Conservation (phyloP, 225 moss, liverwort and hornwort genomes). For the Thuidium tamariscinum region DNA sequence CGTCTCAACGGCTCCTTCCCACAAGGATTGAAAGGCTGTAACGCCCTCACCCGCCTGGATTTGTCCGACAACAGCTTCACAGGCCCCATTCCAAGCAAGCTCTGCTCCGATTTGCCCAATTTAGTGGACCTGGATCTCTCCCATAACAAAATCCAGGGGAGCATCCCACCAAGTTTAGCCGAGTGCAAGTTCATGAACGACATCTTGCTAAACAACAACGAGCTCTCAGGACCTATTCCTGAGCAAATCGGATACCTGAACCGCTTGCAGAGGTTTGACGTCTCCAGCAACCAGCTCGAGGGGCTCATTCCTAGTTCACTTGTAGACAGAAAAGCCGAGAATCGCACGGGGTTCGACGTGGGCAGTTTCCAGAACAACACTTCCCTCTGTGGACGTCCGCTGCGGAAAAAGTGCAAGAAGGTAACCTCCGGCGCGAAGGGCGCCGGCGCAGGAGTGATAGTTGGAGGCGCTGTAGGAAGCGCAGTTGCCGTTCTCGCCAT, state of each 20-base stretch:
- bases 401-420: constrained; percentile 27
- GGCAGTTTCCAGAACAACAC: constrained; percentile 42
- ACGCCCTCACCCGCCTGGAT: constrained; percentile 49
- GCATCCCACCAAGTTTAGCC: constrained; percentile 45
- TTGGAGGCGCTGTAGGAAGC: constrained; percentile 71
- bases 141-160: constrained; percentile 38
- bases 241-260: constrained; percentile 41
- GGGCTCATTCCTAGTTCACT: constrained; percentile 42
- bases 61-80: constrained; percentile 64
- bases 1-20: constrained; percentile 61
- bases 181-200: constrained; percentile 61
- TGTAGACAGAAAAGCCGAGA: constrained; percentile 21
- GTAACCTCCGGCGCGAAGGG: not conserved
- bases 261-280: constrained; percentile 56
- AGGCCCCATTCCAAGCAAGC: constrained; percentile 55
- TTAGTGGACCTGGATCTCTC: constrained; percentile 51
- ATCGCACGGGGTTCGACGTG: constrained; percentile 31
- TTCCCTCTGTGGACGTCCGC: constrained; percentile 49
- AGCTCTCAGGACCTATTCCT: constrained; percentile 53
- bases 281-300: constrained; percentile 56
- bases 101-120: constrained; percentile 59
- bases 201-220: constrained; percentile 52
- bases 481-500: constrained; percentile 34
- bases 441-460: constrained; percentile 37
- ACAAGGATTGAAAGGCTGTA: constrained; percentile 46